Evolutionary conservation across 2,329 filamentous ascomycete genomes (phyloP), one percentile per base, ranked within the genome.

Genomic region (Alternaria postmessia): DNA sequence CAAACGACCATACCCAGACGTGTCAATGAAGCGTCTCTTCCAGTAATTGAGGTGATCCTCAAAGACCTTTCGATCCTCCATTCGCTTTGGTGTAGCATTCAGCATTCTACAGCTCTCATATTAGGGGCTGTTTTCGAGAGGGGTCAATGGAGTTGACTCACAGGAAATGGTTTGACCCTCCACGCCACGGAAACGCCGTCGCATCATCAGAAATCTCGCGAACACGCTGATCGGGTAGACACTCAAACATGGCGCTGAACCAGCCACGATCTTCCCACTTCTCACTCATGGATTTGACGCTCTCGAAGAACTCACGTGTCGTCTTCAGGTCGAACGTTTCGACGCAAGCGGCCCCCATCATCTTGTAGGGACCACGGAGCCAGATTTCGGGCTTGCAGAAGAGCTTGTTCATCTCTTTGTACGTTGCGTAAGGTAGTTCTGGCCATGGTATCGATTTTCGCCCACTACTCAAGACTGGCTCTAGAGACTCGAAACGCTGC

Each of bases 321-420:
- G 49, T 58, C 26, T 54, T 54, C 14, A 58, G 18, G 26, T 58
- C 56, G 3, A 54, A 58, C 1, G 11, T 54, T 2, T 54, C 9
- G 26, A 58, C 56, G 7, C 56, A 58, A 16, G 49, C 49, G 1
- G 56, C 56, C 1, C 49, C 56, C 49, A 58, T 58, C 49, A 58
- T 58, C 11, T 58, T 58, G 20, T 54, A 43, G 14, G 56, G 56
- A 6, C 26, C 49, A 7, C 20, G 16, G 1, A 48, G 49, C 56
- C 56, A 58, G 20, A 58, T 18, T 20, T 48, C 56, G 6, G 56
- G 49, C 7, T 58, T 48, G 34, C 56, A 54, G 14, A 54, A 54
- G 26, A 54, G 56, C 36, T 58, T 58, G 12, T 58, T 58, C 28
- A 58, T 58, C 49, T 54, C 56, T 43, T 58, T 58, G 49, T 58